Base-by-base conservation (phyloP, 495 filamentous ascomycete genomes). In the Annulohypoxylon bovei region DNA sequence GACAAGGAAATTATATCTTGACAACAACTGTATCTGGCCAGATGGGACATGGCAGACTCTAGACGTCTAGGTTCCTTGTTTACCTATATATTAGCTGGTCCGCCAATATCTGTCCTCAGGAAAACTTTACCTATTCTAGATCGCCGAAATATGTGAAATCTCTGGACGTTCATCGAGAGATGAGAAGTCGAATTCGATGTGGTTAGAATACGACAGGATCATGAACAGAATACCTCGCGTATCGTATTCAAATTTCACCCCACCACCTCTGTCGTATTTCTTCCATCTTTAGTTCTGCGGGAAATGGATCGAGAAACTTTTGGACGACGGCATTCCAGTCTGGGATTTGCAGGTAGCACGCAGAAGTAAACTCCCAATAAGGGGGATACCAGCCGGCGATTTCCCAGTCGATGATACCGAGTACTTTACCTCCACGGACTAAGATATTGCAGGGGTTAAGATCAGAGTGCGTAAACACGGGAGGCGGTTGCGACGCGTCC, bases 391-490 rank as follows among this genome's bases (percentile, higher is more conserved):
- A 86, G 11, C 82, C 82, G 54, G 83, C 78, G n/a, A 75, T 80
- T 75, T 85, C 82, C 84, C 82, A 85, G 73, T 87, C 83, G 68
- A 86, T 73, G 50, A 87, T 86, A 2, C 81, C 82, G 22, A 83
- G 80, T 5, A 81, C 67, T 9, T 72, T 50, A 40, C 71, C 71
- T 28, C 69, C 67, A 3, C 60, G 46, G 14, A 74, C 60, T 14
- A 79, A 44, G 25, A 80, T 75, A 35, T 78, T 80, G 5, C 55
- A 58, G 12, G 44, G 74, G 44, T 71, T 76, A 20, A 79, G 57
- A 50, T 79, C 78, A 25, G 61, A 76, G 62, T 80, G 78, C 22
- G 78, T 79, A 39, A 80, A 79, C 6, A 70, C 53, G 12, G 65
- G 69, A n/a, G 46, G 6, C 20, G 64, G 27, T 35, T 57, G 68